Percentiles rank a stretch among this genome's conserved stretches.
phyloP scores from a whole-genome alignment of 495 filamentous ascomycete species.

The Xylaria castorea region DNA sequence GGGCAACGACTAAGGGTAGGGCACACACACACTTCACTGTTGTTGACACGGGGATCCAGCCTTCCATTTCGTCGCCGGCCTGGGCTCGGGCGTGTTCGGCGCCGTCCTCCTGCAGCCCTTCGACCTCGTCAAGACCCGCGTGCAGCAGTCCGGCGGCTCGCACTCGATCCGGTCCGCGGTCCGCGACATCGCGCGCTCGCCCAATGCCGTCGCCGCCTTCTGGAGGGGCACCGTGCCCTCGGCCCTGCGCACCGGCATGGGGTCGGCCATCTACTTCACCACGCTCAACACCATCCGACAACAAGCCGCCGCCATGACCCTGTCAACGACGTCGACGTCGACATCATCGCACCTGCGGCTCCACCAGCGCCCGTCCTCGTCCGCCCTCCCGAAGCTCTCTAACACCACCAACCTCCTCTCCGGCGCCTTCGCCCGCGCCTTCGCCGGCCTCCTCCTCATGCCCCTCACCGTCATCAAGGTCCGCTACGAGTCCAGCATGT shows the following conservation, averaged over 20 bases:
- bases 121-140: constrained; percentile 94
- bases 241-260: constrained; percentile 88
- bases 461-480: constrained; percentile 97
- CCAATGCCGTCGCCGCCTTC: constrained; percentile 66
- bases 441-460: constrained; percentile 92
- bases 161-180: constrained; percentile 72
- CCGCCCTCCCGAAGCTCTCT: constrained; percentile 81
- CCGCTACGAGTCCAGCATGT: constrained; percentile 86
- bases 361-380: constrained; percentile 53
- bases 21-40: background rate
- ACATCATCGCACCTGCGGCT: background rate
- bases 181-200: constrained; percentile 68
- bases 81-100: constrained; percentile 83
- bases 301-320: constrained; percentile 62
- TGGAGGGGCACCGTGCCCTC: constrained; percentile 96
- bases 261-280: constrained; percentile 93
- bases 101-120: constrained; percentile 93
- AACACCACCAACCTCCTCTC: constrained; percentile 85
- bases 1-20: no score
- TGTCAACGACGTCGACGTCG: constrained; percentile 39
- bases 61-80: constrained; percentile 90
- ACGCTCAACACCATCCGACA: constrained; percentile 83
- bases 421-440: constrained; percentile 81
- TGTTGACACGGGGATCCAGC: constrained; percentile 40
- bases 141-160: constrained; percentile 74